Evolutionary conservation across 225 moss, liverwort and hornwort species (phyloP).

Genomic region (Physcomitrellopsis africana): DNA sequence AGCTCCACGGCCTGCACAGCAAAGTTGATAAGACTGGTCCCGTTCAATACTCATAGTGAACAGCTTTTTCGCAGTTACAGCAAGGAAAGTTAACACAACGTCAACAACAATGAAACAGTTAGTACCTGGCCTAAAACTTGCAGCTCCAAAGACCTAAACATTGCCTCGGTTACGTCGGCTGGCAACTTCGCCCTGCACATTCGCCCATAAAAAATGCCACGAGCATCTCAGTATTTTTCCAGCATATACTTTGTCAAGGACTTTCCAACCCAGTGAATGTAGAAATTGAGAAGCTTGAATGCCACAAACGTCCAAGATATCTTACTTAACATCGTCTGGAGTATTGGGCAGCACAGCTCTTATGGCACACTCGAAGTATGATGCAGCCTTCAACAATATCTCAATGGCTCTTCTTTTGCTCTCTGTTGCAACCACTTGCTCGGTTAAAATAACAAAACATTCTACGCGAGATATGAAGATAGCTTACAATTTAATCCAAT

Average conservation of each 20-base stretch:
- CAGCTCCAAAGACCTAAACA: constrained; percentile 46
- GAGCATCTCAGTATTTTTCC: not conserved
- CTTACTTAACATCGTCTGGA: constrained; percentile 51
- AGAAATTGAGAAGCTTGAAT: constrained; percentile 5
- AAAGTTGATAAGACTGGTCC: not conserved
- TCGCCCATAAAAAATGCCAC: constrained; percentile 18
- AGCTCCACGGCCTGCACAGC: constrained; percentile 53
- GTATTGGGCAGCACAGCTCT: constrained; percentile 36
- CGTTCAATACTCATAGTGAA: not conserved
- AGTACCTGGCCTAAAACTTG: constrained; percentile 59
- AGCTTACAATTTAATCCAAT: not conserved
- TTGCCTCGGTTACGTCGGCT: constrained; percentile 43
- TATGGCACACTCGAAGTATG: constrained; percentile 55
- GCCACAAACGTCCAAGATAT: not conserved
- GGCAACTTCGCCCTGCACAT: constrained; percentile 44
- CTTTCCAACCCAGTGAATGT: not conserved
- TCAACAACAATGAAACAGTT: not conserved
- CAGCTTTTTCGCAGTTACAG: not conserved
- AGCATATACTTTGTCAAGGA: not conserved
- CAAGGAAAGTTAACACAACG: not conserved
- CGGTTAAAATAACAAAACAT: constrained; percentile 25
- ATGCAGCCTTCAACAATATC: constrained; percentile 52
- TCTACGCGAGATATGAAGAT: not conserved
- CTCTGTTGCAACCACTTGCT: constrained; percentile 30
- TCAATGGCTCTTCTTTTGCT: constrained; percentile 53